Base-by-base conservation (phyloP, 192 early-diverging fungal genomes). In the Dispira simplex region DNA sequence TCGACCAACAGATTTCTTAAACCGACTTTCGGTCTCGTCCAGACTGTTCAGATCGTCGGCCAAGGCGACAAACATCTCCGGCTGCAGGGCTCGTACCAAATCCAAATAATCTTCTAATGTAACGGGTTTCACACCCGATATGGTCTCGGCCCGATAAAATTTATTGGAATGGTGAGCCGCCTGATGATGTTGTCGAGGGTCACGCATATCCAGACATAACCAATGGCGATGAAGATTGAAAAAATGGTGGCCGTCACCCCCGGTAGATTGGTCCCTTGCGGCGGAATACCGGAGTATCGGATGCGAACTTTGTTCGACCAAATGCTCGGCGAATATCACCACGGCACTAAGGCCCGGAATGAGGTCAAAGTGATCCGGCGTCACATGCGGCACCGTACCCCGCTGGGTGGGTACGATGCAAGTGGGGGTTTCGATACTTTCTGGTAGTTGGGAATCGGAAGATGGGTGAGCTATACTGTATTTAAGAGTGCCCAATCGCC, bases 1-100 rank as follows among this genome's bases (percentile, higher is more conserved):
- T 44, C 74, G 68, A 28, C 63, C 39, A 5, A 76, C 70, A 12
- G 77, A 79, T 58, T 76, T 79, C 63, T 65, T 47, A 11, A 72
- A 66, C 55, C 77, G 72, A 16, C 11, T 32, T 44, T 60, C 43
- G 43, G 58, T n/a, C 28, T 43, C 39, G 13, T 44, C 43, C 18
- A 18, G 32, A 10, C 28, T 27, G 32, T 60, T 60, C 2, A 60
- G 58, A 13, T 60, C 58, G 12, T 60, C 58, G 58, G 32, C 43
- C 58, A 60, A 18, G 13, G 58, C 58, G 32, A 60, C 58, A 11
- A 44, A 12, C 11, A 60, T 44, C 13, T 60, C 58, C 32, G 58
- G 58, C 14, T 44, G 58, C 14, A 27, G 12, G 2, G 18, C 13
- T 28, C 32, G 25, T 18, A 44, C 39, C 58, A 60, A 18, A 13